phyloP scores from a whole-genome alignment of 768 basidiomycete genomes.

The Lactarius hengduanensis region DNA sequence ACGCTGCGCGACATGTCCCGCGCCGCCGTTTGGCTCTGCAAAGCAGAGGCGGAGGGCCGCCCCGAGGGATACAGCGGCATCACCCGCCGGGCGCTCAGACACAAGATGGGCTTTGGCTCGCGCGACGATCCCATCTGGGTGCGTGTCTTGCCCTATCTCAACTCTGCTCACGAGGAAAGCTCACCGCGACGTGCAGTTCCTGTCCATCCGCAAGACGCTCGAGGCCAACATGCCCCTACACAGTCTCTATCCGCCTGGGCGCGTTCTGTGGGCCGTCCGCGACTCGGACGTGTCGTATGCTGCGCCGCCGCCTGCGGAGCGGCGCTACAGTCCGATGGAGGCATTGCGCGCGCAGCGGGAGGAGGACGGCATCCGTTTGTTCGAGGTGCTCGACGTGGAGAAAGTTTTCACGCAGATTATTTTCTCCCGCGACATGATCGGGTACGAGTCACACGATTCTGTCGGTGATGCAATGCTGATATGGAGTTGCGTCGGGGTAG shows the following conservation, averaged over 20 bases:
- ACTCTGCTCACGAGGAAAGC: slow-evolving; percentile 3
- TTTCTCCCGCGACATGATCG: slow-evolving; percentile 81
- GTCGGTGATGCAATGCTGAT: slow-evolving; percentile 10
- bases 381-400: slow-evolving; percentile 75
- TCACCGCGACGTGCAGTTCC: slow-evolving; percentile 48
- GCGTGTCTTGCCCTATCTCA: background rate
- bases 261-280: slow-evolving; percentile 76
- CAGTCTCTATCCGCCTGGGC: slow-evolving; percentile 73
- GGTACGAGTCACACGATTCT: slow-evolving; percentile 42
- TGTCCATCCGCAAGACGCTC: slow-evolving; percentile 77
- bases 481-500: slow-evolving; percentile 35
- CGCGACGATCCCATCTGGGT: slow-evolving; percentile 45
- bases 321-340: slow-evolving; percentile 21
- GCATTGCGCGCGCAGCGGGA: slow-evolving; percentile 31
- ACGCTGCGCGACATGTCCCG: slow-evolving; percentile 73
- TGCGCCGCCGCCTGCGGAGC: slow-evolving; percentile 37
- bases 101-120: slow-evolving; percentile 60
- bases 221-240: slow-evolving; percentile 79
- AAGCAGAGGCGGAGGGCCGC: slow-evolving; percentile 50
- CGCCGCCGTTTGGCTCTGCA: slow-evolving; percentile 77
- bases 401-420: slow-evolving; percentile 78
- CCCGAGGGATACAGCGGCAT: slow-evolving; percentile 43
- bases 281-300: slow-evolving; percentile 66
- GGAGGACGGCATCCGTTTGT: slow-evolving; percentile 62
- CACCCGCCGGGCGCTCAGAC: slow-evolving; percentile 50